phyloP scores from a whole-genome alignment of 768 basidiomycete genomes.

The Stropharia rugosoannulata region DNA sequence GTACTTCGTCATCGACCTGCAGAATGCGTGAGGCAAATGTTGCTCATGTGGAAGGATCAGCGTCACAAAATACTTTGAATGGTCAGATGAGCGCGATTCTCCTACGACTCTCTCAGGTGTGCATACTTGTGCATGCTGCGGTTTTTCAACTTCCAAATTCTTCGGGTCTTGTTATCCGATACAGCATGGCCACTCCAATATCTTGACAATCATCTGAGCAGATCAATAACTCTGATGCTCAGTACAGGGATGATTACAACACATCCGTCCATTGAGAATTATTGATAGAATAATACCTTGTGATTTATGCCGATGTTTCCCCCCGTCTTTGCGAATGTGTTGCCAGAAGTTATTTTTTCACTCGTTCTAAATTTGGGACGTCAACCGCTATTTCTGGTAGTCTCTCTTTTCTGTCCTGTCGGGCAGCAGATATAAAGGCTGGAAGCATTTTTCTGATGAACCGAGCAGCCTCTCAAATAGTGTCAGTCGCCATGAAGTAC shows the following conservation, averaged over 20 bases:
- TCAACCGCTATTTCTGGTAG: too few relatives aligned
- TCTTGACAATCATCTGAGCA: slow-evolving; percentile 1
- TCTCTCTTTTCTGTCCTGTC: too few relatives aligned
- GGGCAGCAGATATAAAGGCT: neutral
- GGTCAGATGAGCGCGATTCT: neutral
- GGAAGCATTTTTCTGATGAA: neutral
- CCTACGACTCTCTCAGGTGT: neutral
- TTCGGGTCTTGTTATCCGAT: neutral
- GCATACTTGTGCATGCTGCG: neutral
- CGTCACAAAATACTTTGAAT: too few relatives aligned
- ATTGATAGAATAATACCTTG: slow-evolving; percentile 1
- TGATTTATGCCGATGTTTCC: slow-evolving; percentile 2
- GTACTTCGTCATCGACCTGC: too few relatives aligned
- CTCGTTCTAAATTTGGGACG: neutral
- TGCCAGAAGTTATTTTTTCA: neutral
- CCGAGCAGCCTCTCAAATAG: too few relatives aligned
- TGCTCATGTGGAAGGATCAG: too few relatives aligned
- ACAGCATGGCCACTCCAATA: neutral
- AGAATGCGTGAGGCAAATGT: too few relatives aligned
- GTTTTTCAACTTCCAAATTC: neutral
- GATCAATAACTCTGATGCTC: neutral
- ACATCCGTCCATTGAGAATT: neutral
- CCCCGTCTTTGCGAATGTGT: neutral
- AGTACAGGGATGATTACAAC: neutral
- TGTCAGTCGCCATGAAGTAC: slow-evolving; percentile 7